These are phyloP conservation scores for Phytophthora tubulina DNA, from an alignment of 352 stramenopile species.

Conservation along the genomic window DNA sequence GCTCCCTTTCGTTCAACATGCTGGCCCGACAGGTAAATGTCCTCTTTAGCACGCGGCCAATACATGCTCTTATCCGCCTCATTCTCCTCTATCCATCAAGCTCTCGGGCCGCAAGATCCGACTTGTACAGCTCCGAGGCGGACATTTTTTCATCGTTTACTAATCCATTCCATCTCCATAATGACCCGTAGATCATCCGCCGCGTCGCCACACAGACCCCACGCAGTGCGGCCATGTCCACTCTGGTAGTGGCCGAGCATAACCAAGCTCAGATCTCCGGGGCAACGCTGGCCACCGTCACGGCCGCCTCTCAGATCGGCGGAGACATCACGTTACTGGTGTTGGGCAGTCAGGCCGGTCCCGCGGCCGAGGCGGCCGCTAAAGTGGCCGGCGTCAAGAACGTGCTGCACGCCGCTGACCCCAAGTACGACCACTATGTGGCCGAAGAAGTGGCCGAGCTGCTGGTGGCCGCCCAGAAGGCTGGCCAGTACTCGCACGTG, in stretches of 20 bases:
- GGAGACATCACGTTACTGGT: conserved; percentile 85
- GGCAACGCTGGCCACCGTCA: conserved; percentile 87
- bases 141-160: not conserved
- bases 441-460: conserved; percentile 89
- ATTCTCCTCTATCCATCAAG: conserved; percentile 9
- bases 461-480: conserved; percentile 72
- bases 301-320: conserved; percentile 86
- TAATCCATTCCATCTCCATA: not conserved
- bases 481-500: conserved; percentile 91
- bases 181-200: conserved; percentile 52
- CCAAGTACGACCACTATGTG: conserved; percentile 91
- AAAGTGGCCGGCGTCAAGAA: conserved; percentile 85
- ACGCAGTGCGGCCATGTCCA: conserved; percentile 60
- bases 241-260: conserved; percentile 91
- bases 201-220: conserved; percentile 51
- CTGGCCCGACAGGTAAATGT: conserved; percentile 46
- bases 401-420: conserved; percentile 86
- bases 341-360: conserved; percentile 69
- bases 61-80: not conserved
- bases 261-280: conserved; percentile 76
- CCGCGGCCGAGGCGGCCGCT: conserved; percentile 67
- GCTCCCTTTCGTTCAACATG: conserved; percentile 30
- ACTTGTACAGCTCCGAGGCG: not conserved
- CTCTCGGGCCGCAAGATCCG: not conserved
- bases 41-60: not conserved